Evolutionary conservation across 495 filamentous ascomycete genomes (phyloP).

Genomic region (Hypoxylon lienhwacheense): DNA sequence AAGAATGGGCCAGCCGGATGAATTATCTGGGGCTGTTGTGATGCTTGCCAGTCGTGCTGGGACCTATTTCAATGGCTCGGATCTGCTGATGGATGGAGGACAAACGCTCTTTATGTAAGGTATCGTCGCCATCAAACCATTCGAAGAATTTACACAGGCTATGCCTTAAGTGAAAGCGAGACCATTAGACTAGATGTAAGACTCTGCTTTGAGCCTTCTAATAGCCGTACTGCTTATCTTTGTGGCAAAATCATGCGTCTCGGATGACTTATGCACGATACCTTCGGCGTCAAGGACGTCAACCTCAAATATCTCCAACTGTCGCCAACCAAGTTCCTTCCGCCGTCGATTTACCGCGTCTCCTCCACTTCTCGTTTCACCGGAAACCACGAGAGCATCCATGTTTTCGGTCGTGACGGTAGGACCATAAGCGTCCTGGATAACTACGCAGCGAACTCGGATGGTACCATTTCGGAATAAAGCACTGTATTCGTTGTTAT

Average conservation of each 20-base stretch:
- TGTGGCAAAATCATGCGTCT: conserved; percentile 64
- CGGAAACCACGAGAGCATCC: conserved; percentile 82
- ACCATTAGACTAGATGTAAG: conserved; percentile 16
- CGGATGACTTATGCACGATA: conserved; percentile 47
- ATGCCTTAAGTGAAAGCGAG: not conserved
- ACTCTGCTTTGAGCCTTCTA: conserved; percentile 51
- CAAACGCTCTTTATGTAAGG: conserved; percentile 42
- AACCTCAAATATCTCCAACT: conserved; percentile 83
- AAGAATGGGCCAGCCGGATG: conserved; percentile 66
- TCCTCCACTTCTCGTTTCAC: conserved; percentile 83
- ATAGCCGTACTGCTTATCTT: conserved; percentile 89
- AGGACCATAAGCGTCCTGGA: conserved; percentile 87
- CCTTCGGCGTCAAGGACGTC: conserved; percentile 79
- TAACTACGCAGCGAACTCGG: conserved; percentile 72
- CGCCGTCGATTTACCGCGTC: conserved; percentile 80
- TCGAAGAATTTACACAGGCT: not conserved
- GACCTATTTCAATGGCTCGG: conserved; percentile 66
- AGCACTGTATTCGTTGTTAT: conserved; percentile 45
- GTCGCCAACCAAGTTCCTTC: conserved; percentile 72
- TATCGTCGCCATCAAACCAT: not conserved
- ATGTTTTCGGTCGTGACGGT: conserved; percentile 83
- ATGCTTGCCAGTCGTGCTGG: conserved; percentile 65
- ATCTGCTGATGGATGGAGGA: conserved; percentile 47
- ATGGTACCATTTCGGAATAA: conserved; percentile 49
- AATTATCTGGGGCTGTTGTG: conserved; percentile 68